Evolutionary conservation across 2,329 filamentous ascomycete genomes (phyloP).

Genomic region (Aureobasidium sp.): DNA sequence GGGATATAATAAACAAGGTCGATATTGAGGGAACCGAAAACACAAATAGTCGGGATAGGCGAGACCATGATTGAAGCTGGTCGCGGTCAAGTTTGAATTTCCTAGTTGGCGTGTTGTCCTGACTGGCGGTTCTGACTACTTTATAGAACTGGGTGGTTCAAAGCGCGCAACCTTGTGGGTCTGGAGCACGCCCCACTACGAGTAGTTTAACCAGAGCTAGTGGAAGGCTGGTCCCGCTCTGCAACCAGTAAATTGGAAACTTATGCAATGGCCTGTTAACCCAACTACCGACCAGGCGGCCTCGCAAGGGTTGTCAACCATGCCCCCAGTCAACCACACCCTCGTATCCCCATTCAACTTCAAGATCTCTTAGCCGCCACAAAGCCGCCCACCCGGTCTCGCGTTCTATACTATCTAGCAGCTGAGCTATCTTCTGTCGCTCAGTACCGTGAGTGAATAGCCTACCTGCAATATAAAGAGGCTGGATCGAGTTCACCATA

Average conservation of each 20-base stretch:
- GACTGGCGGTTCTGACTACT: not conserved
- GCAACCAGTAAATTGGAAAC: not conserved
- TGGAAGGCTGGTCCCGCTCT: not conserved
- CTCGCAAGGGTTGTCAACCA: not conserved
- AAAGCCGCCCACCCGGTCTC: slow-evolving; percentile 6
- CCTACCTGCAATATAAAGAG: slow-evolving; percentile 1
- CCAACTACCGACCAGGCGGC: not conserved
- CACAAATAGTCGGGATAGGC: slow-evolving; percentile 23
- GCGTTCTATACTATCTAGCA: not conserved
- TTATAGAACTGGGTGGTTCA: not conserved
- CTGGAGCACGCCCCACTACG: not conserved
- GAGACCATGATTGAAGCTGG: not conserved
- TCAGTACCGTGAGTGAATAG: not conserved
- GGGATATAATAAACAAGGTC: slow-evolving; percentile 85
- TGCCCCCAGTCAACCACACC: not conserved
- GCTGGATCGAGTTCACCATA: slow-evolving; percentile 8
- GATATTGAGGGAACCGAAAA: slow-evolving; percentile 89
- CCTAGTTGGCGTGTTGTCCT: not conserved
- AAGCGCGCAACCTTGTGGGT: not conserved
- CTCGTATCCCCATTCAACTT: slow-evolving; percentile 1
- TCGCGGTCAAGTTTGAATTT: not conserved
- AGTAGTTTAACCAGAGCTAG: not conserved
- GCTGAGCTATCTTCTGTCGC: not conserved
- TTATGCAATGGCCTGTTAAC: not conserved
- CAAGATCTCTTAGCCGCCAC: not conserved